These are phyloP conservation scores for Ustilago trichophora DNA, from an alignment of 1,284 basidiomycete genomes.

Conservation along the genomic window DNA sequence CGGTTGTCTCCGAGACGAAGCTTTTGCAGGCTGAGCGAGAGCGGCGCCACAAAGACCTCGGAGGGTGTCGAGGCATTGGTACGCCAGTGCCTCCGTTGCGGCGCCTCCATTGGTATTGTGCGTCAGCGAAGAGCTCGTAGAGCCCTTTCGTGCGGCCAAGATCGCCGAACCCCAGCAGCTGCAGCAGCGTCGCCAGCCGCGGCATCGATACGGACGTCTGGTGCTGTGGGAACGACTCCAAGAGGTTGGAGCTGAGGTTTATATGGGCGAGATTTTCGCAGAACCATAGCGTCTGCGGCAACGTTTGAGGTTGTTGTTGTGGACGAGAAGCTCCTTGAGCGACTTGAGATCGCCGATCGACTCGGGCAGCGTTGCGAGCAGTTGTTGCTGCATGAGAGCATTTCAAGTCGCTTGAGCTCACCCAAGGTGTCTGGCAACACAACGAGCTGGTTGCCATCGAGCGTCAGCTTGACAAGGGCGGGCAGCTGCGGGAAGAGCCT, in stretches of 20 bases:
- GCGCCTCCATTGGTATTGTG: conserved; percentile 19
- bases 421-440: conserved; percentile 83
- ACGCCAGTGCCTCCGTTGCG: too few species aligned
- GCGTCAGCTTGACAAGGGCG: conserved; percentile 52
- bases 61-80: conserved; percentile 26
- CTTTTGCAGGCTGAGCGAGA: conserved; percentile 78
- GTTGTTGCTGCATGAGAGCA: conserved; percentile 89
- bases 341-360: conserved; percentile 81
- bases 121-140: conserved; percentile 50
- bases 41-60: conserved; percentile 70
- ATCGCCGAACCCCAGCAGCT: conserved; percentile 9
- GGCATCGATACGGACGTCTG: conserved; percentile 19
- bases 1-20: conserved; percentile 91
- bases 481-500: conserved; percentile 56
- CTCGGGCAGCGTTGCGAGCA: conserved; percentile 79
- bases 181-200: conserved; percentile 3
- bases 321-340: conserved; percentile 82
- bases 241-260: conserved; percentile 88
- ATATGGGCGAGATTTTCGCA: conserved; percentile 79
- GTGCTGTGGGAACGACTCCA: conserved; percentile 78
- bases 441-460: conserved; percentile 76
- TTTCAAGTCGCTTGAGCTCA: conserved; percentile 76
- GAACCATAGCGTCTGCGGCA: conserved; percentile 84
- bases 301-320: conserved; percentile 88
- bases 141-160: conserved; percentile 58